A percentile compares a stretch with the other conserved stretches of the same genome.
Conservation (phyloP, 768 basidiomycete genomes). For the Tulasnella sp. region DNA sequence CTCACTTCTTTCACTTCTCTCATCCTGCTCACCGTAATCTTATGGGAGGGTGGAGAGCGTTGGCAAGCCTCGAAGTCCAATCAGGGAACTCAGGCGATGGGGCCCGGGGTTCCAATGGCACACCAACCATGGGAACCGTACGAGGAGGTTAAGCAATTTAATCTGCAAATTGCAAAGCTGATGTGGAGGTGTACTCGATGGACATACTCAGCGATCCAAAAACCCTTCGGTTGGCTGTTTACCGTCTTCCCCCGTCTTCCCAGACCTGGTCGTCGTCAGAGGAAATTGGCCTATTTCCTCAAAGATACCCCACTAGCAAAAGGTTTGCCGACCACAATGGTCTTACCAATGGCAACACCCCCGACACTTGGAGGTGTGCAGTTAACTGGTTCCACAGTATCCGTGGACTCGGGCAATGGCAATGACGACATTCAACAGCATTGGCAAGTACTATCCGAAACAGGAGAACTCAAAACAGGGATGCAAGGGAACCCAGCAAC, state of each 20-base stretch:
- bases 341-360: neutral
- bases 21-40: constrained; percentile 32
- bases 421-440: neutral
- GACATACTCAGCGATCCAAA: neutral
- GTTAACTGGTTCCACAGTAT: neutral
- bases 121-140: neutral
- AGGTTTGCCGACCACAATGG: too few relatives aligned
- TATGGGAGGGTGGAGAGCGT: constrained; percentile 35
- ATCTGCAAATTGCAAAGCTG: neutral
- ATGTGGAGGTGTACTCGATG: neutral
- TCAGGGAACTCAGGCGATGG: neutral
- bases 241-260: too few relatives aligned
- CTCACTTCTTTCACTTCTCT: constrained; percentile 32
- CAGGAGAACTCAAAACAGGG: neutral
- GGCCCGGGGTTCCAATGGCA: neutral
- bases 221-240: neutral
- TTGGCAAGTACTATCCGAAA: neutral
- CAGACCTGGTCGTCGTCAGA: too few relatives aligned
- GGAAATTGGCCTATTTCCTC: too few relatives aligned
- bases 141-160: neutral
- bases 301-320: too few relatives aligned
- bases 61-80: constrained; percentile 32
- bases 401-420: neutral
- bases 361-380: neutral
- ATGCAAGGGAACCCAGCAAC: neutral